Base-by-base conservation (phyloP, 257 asterid species). In the Solanum tarijense region DNA sequence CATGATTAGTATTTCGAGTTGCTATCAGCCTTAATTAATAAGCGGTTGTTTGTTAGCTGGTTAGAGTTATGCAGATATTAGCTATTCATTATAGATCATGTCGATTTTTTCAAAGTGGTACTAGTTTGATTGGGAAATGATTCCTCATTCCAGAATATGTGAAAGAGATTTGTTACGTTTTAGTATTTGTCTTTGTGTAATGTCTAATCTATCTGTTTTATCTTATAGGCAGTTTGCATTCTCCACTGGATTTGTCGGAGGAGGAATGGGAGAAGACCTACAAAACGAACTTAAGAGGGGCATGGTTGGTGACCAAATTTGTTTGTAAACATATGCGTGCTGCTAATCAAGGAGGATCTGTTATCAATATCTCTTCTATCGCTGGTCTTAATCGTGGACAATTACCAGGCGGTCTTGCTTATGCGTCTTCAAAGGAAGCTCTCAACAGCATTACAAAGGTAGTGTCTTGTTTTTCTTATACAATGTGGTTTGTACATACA, bases 231-330 rank as follows among this genome's bases (percentile, higher is more conserved):
- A 83, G 86, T 5, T 73, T 92, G 82, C 93, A 91, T 32, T 87
- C 83, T 27, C 91, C 95, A 9, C 23, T 94, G 85, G 92, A 94
- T 68, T 79, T 94, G 89, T 79, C 78, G 0, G 98, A 93, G 78
- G 92, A 91, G 1, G 98, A 93, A 81, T 94, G 94, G 94, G 84
- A 93, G 6, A 48, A 88, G 3, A 75, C 9, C 52, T 55, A 88
- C 6, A 90, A 66, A 66, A 91, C 94, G 20, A 94, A 94, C 82
- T 55, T 90, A 21, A 93, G 83, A 4, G 98, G 95, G 27, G 76
- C 93, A 32, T 93, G 94, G 96, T n/a, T 94, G 89, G 95, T 94
- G 16, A 88, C 96, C 0, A 94, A 94, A 91, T 89, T 86, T n/a
- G 95, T 91, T 5, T 78, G 94, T 29, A 46, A 4, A 27, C 90